Evolutionary conservation across 2,329 filamentous ascomycete genomes (phyloP).

Genomic region (Scleromitrula shiraiana): DNA sequence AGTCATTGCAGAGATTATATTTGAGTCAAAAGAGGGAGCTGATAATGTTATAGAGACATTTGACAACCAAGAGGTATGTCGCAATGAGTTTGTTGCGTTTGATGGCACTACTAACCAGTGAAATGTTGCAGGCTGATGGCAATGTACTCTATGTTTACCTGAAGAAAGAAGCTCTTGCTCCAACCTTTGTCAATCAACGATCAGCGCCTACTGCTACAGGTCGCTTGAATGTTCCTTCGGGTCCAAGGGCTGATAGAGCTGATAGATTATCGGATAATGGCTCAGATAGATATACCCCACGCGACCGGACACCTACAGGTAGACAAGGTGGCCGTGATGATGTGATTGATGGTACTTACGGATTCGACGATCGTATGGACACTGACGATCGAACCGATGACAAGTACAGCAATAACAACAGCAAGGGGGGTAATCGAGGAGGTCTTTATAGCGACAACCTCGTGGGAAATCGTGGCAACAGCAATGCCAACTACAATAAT

Average conservation of each 20-base stretch:
- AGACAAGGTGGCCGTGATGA: constrained; percentile 19
- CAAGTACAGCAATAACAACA: constrained; percentile 7
- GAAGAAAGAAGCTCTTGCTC: constrained; percentile 41
- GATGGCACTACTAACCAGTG: not conserved
- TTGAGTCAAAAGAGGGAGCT: constrained; percentile 63
- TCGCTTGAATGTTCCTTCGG: constrained; percentile 18
- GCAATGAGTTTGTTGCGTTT: not conserved
- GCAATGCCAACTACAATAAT: constrained; percentile 10
- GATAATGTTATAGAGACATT: constrained; percentile 69
- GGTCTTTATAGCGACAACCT: constrained; percentile 29
- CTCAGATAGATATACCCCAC: constrained; percentile 20
- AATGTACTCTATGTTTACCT: constrained; percentile 65
- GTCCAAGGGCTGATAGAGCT: constrained; percentile 25
- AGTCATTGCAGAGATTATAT: constrained; percentile 70
- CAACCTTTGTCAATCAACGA: not conserved
- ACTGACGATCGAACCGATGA: constrained; percentile 22
- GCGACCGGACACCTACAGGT: constrained; percentile 19
- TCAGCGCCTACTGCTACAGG: not conserved
- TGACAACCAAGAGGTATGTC: constrained; percentile 66
- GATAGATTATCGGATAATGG: constrained; percentile 17
- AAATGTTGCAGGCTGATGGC: constrained; percentile 55
- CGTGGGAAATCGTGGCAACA: constrained; percentile 16
- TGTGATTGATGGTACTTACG: constrained; percentile 30
- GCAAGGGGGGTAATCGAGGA: no score
- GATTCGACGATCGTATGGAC: constrained; percentile 30